Evolutionary conservation across 257 asterid species (phyloP).

Genomic region (Datura wrightii): DNA sequence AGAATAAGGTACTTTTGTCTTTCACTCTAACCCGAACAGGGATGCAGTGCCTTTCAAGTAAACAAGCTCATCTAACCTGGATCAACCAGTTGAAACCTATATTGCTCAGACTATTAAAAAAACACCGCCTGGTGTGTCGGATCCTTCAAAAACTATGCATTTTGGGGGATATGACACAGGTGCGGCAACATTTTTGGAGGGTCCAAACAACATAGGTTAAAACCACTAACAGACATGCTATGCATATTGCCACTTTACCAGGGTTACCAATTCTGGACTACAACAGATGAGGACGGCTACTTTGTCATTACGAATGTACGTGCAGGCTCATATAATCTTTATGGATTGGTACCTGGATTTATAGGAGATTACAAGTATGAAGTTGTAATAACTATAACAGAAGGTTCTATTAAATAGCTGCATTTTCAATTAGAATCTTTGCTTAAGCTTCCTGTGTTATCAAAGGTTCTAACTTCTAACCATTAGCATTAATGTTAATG

Average conservation of each 20-base stretch:
- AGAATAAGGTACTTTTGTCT: constrained; percentile 38
- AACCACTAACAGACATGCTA: constrained; percentile 1
- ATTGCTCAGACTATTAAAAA: neutral
- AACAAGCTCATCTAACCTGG: constrained; percentile 8
- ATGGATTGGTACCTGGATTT: constrained; percentile 30
- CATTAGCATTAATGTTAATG: neutral
- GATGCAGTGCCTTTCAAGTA: neutral
- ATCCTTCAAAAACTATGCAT: neutral
- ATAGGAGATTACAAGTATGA: constrained; percentile 35
- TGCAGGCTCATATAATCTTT: constrained; percentile 26
- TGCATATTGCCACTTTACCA: constrained; percentile 17
- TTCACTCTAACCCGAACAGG: neutral
- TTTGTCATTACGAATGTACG: constrained; percentile 25
- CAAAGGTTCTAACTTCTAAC: neutral
- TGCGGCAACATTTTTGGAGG: neutral
- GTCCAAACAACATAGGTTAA: neutral
- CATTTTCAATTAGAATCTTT: neutral
- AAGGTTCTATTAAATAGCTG: constrained; percentile 28
- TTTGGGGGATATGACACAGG: neutral
- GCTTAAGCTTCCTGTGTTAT: neutral
- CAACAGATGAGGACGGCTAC: constrained; percentile 27
- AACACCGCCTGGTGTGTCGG: neutral
- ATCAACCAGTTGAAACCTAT: neutral
- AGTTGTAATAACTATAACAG: constrained; percentile 31
- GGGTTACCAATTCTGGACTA: constrained; percentile 38